Conservation (phyloP, 164 flowering plant species). For the Vitis rupestris region DNA sequence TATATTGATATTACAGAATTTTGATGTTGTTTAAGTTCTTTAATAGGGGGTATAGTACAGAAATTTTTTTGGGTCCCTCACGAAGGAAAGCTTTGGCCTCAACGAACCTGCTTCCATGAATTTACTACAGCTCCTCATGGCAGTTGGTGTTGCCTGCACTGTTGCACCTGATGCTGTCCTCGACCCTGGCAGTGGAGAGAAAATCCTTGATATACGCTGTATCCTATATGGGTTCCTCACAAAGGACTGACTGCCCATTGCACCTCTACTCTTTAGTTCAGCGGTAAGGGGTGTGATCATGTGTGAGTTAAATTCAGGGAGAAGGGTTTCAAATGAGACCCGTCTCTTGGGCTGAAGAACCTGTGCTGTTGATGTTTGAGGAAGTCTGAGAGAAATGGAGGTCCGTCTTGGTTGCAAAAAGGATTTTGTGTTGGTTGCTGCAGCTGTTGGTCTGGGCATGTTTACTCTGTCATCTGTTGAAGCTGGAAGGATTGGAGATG, state of each 20-base stretch:
- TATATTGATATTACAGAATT: too few relatives aligned
- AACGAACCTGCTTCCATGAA: slow-evolving; percentile 63
- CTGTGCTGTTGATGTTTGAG: slow-evolving; percentile 23
- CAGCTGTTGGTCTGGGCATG: slow-evolving; percentile 17
- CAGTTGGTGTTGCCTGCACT: slow-evolving; percentile 12
- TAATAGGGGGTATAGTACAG: too few relatives aligned
- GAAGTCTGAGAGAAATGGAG: slow-evolving; percentile 55
- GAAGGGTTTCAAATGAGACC: slow-evolving; percentile 67
- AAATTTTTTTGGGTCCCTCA: too few relatives aligned
- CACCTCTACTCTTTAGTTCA: slow-evolving; percentile 23
- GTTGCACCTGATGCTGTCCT: slow-evolving; percentile 13
- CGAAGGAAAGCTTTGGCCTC: slow-evolving; percentile 44
- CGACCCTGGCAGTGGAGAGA: slow-evolving; percentile 31
- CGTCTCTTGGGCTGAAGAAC: slow-evolving; percentile 57
- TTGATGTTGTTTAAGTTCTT: too few relatives aligned
- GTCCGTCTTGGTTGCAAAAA: slow-evolving; percentile 50
- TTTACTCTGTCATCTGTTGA: slow-evolving; percentile 49
- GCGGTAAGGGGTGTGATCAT: slow-evolving; percentile 41
- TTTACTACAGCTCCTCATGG: slow-evolving; percentile 42
- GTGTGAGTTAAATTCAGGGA: slow-evolving; percentile 37
- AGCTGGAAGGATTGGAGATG: slow-evolving; percentile 29
- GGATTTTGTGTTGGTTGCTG: slow-evolving; percentile 23
- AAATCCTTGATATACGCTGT: slow-evolving; percentile 45
- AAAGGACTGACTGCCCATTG: slow-evolving; percentile 40
- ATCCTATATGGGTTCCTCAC: slow-evolving; percentile 51